Base-by-base conservation (phyloP, 768 basidiomycete species). In the Imleria badia region DNA sequence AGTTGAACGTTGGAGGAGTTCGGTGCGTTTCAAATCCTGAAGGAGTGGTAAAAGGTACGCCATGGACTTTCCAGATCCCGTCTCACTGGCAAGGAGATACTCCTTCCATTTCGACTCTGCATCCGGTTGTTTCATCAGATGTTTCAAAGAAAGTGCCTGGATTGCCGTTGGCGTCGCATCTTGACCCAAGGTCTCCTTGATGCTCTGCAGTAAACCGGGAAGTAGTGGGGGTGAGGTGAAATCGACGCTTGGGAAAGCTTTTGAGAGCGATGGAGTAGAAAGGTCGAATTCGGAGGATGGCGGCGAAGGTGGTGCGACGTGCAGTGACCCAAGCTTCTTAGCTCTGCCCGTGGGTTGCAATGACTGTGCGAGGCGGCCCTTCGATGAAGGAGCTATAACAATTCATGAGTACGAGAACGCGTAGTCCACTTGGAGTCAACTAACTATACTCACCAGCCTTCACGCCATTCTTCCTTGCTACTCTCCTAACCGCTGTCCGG, bases 41-140 rank as follows among this genome's bases (percentile, higher is more conserved):
- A 96, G 76, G 50, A 95, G 70, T 1, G 94, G 94, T 6, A 95
- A 78, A 40, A 95, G 80, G 69, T 94, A 96, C 1, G 94, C 94
- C 29, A 95, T 81, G 3, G 89, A 93, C 73, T 96, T 96, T 1
- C 93, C 94, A 0, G 91, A 93, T 15, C 94, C 94, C 0, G 92
- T 96, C 70, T 95, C 93, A 0, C 89, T 86, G 0, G 91, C 94
- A 1, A 96, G 78, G 7, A 96, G 79, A 59, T 79, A 86, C 45
- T 83, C 75, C 43, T 55, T 70, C 62, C 54, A 59, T 26, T 49
- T 61, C 14, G 57, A 35, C 34, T 48, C 61, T 15, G 41, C 30
- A 33, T 55, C 48, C 22, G 63, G 47, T 45, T 45, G 51, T 7
- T 73, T 70, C 48, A 90, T 67, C 17, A 91, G 69, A 71, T 85